These are phyloP conservation scores for Saksenaea vasiformis DNA, from an alignment of 371 early-diverging fungal genomes.

Conservation along the genomic window DNA sequence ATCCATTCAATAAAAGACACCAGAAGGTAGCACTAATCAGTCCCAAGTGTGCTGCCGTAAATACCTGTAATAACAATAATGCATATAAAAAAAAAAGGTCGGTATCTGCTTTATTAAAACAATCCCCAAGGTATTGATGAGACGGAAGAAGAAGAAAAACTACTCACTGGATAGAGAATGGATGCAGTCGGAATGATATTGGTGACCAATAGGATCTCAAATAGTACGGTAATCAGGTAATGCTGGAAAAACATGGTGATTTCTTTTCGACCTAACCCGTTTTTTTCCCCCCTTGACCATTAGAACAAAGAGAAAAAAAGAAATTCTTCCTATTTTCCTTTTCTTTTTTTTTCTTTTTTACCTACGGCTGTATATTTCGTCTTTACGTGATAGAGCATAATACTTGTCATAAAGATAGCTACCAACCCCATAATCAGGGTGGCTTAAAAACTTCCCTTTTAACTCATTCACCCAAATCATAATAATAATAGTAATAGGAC, in stretches of 20 bases:
- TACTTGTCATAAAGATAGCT: constrained; percentile 82
- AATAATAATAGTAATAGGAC: too few relatives aligned
- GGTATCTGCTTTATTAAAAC: background rate
- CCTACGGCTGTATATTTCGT: constrained; percentile 93
- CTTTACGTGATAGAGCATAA: constrained; percentile 91
- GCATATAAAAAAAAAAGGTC: constrained; percentile 6
- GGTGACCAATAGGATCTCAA: constrained; percentile 80
- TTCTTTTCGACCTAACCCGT: constrained; percentile 75
- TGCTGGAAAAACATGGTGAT: constrained; percentile 91
- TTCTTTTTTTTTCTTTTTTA: constrained; percentile 18
- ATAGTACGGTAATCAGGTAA: constrained; percentile 67
- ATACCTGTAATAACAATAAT: constrained; percentile 56
- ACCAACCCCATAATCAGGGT: constrained; percentile 77
- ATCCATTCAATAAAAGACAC: constrained; percentile 86
- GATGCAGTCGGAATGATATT: constrained; percentile 82
- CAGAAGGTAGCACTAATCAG: constrained; percentile 76
- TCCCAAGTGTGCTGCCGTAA: constrained; percentile 76
- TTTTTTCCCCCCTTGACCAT: background rate
- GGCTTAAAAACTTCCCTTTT: constrained; percentile 29
- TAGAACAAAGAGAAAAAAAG: too few relatives aligned
- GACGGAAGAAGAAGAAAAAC: background rate
- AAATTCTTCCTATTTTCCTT: background rate
- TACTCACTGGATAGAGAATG: constrained; percentile 69
- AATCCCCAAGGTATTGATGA: too few relatives aligned
- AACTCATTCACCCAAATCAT: background rate